Conservation (phyloP, 2,329 filamentous ascomycete genomes). For the Penicillium sp. region DNA sequence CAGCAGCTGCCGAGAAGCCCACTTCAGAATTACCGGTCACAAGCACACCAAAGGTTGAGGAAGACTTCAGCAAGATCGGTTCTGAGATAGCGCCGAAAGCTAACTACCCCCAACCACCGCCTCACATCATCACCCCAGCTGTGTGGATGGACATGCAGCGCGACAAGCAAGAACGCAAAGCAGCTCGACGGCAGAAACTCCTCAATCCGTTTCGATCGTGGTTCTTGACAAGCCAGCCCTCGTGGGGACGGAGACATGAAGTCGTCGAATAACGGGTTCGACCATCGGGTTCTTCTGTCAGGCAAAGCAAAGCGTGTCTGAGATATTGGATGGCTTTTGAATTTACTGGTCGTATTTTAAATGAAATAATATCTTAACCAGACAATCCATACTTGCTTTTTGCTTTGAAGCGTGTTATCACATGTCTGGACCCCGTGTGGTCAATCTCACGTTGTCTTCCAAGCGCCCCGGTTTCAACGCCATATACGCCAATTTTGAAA, state of each 20-base stretch:
- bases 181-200: background rate
- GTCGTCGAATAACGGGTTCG: background rate
- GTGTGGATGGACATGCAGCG: slow-evolving; percentile 6
- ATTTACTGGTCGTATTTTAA: background rate
- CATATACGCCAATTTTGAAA: background rate
- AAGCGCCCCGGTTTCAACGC: background rate
- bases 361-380: background rate
- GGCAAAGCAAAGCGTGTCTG: background rate
- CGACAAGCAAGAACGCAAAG: background rate
- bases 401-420: background rate
- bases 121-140: slow-evolving; percentile 4
- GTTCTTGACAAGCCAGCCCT: background rate
- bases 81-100: background rate
- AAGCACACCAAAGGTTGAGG: background rate
- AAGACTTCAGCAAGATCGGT: background rate
- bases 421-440: background rate
- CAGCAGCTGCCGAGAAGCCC: background rate
- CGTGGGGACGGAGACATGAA: background rate
- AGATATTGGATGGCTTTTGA: background rate
- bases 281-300: background rate
- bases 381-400: slow-evolving; percentile 3
- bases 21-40: background rate
- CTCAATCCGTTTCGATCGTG: slow-evolving; percentile 2
- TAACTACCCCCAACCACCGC: background rate
- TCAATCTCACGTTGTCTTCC: background rate